Base-by-base conservation (phyloP, 73 alveolate genomes). In the Symbiodinium pilosum region DNA sequence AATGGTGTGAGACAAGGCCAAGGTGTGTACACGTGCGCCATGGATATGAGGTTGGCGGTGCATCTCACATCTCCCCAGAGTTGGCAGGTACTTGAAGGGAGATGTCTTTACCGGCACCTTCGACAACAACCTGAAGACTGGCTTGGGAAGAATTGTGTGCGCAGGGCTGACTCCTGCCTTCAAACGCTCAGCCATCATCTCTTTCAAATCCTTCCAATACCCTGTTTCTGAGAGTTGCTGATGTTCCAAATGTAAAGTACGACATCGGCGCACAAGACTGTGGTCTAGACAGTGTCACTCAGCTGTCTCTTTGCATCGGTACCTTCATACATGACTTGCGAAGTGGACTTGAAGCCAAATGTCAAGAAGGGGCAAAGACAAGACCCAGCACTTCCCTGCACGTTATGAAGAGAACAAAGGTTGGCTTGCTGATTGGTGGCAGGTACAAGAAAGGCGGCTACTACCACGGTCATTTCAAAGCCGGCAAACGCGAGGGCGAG, bases 391-490 rank as follows among this genome's bases (percentile, higher is more conserved):
- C n/a, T n/a, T n/a, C n/a, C n/a, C n/a, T n/a, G n/a, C n/a, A n/a
- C n/a, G n/a, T n/a, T n/a, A n/a, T n/a, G n/a, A n/a, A n/a, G n/a
- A n/a, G n/a, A n/a, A n/a, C n/a, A n/a, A n/a, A n/a, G n/a, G n/a
- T n/a, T n/a, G 26, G 30, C 73, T 8, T 24, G 73, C 34, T 44
- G 47, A 9, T 38, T 28, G 41, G 40, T 40, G 75, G 28, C n/a
- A 91, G 97, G 97, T 91, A 91, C 97, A 91, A 91, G 77, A 91
- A 91, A 42, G 97, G 97, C 9, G 97, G 97, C 51, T 91, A 91
- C 88, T 91, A 59, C 89, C 97, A 91, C 40, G 97, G 97, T 7
- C 97, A 91, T 88, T 91, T 91, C 88, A 68, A 91, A 71, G 97
- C 42, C 24, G 97, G 97, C 51, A 43, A 69, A 34, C 97, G 97